Evolutionary conservation across 192 early-diverging fungal genomes (phyloP), one percentile per base, ranked within the genome.

Genomic region (Bifiguratus adelaidae): DNA sequence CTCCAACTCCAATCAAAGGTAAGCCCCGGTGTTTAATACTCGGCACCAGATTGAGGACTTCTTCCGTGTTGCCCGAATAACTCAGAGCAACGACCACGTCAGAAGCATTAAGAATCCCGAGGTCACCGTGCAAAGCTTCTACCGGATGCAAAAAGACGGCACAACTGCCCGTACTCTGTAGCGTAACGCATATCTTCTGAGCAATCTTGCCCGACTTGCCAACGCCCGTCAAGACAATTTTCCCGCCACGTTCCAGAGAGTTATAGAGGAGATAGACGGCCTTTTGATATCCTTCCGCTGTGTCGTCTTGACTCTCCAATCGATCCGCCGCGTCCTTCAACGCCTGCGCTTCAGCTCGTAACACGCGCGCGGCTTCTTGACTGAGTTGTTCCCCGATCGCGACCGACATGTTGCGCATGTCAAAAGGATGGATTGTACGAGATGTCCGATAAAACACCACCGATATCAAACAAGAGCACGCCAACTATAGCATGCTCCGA

Each of bases 191-290:
- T 3, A 71, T 52, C 29, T 71, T 71, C 24, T 71, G 55, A 6
- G 60, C 68, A 49, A 71, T 66, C 49, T 71, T 71, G 12, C 68
- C 68, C 7, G 60, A 63, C 41, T 71, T 71, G 0, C 68, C 68
- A 4, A 71, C 68, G 13, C 68, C 68, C 1, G 65, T 68, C 1
- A 71, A 56, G 0, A 71, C 54, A 11, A 71, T 47, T 30, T 71
- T 71, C 8, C 68, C 68, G 4, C 68, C 68, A 12, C 29, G 18
- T 34, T 63, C 50, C 3, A 67, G 30, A 7, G 64, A 30, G 3
- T 50, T 46, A 24, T 55, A 56, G 12, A 71, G 29, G 16, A 52
- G 43, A 15, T 55, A 47, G 9, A 67, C 52, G 22, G 64, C 64
- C 7, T 54, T 33, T 11, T 55, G 29, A 37, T 60, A 71, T n/a